Evolutionary conservation across 345 rosid species (phyloP), one percentile per base, ranked within the genome.

Genomic region (Anacardium occidentale): DNA sequence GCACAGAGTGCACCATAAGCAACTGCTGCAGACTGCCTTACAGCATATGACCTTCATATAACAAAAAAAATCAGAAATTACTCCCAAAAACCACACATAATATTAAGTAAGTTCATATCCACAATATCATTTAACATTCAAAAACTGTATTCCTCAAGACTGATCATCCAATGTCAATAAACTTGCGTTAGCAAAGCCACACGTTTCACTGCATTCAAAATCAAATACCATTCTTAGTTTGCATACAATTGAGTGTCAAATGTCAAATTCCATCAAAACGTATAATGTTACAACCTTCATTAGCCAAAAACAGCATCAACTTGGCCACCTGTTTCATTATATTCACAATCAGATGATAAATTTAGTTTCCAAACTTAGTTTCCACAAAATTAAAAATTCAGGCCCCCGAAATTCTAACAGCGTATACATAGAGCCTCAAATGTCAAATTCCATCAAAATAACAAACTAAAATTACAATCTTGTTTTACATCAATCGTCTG

Each of bases 1-100:
- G 91, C 92, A 80, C 92, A 91, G 37, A 91, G 86, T 64, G 97
- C 90, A 60, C 91, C 96, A 70, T 86, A 88, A 8, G 96, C 84
- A 68, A 83, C 75, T 17, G 90, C 90, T 34, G 91, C 87, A 75
- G 93, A 82, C 68, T 86, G 96, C 79, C 96, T 87, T 65, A 91
- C 90, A 0, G 88, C 68, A 80, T 82, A 85, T 48, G 88, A 91
- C 83, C 96, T 91, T 6, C 8, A 7, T 5, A 37, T 5, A 37
- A 37, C 7, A 37, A 37, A 37, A 2, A 34, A 34, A 37, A 37
- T 37, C 42, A 6, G 0, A 37, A 37, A 37, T 37, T 37, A 37
- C n/a, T 60, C 18, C 57, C 37, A 21, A 44, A 7, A 42, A 25
- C 10, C 40, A 56, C 25, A 20, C 25, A 17, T 18, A 17, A 47